phyloP scores from a whole-genome alignment of 441 rosid genomes.

The Bocquillonia castaneifolia region DNA sequence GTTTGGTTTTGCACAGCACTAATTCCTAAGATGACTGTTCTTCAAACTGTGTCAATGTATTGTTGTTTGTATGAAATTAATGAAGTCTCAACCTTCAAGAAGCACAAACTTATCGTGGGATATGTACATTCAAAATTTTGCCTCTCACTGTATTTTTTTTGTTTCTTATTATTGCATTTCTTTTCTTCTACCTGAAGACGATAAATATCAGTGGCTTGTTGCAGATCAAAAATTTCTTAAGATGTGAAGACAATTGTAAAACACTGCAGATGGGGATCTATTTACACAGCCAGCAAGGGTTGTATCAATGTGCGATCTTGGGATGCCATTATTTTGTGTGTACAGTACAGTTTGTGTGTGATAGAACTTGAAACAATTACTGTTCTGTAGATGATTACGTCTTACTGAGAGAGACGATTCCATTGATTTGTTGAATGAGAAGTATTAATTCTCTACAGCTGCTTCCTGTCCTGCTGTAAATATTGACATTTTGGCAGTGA shows the following conservation, averaged over 20 bases:
- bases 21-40: background rate
- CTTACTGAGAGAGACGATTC: background rate
- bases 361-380: background rate
- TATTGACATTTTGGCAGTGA: too few species aligned
- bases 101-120: background rate
- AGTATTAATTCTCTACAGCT: too few species aligned
- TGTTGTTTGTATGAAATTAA: background rate
- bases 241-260: background rate
- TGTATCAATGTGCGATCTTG: background rate
- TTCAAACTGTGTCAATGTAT: background rate
- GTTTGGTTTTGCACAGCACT: too few species aligned
- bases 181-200: background rate
- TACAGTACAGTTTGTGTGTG: background rate
- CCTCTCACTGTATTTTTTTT: background rate
- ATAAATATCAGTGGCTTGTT: background rate
- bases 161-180: background rate
- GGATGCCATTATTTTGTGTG: background rate
- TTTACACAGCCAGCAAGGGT: background rate
- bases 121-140: background rate
- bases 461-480: too few species aligned
- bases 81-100: background rate
- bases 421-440: slow-evolving; percentile 4
- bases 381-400: background rate
- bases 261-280: background rate
- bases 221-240: slow-evolving; percentile 8